These are phyloP conservation scores for Tolypocladium amazonense DNA, from an alignment of 2,329 filamentous ascomycete species.

Conservation along the genomic window DNA sequence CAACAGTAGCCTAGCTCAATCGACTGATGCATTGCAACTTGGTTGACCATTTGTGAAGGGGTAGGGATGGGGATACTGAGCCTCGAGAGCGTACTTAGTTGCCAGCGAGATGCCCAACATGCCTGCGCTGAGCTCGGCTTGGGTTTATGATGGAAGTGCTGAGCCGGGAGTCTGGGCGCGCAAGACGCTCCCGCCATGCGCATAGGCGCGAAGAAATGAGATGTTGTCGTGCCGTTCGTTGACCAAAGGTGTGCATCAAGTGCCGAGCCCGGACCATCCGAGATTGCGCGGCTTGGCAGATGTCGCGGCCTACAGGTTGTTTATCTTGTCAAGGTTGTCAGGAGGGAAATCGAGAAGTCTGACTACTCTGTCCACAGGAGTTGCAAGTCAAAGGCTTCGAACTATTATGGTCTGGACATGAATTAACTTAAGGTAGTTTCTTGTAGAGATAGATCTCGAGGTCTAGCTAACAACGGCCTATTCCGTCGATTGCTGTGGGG, in stretches of 20 bases:
- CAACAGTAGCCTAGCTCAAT: background rate
- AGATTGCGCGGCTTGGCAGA: background rate
- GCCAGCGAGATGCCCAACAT: background rate
- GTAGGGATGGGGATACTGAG: too few relatives aligned
- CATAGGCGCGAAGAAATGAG: too few relatives aligned
- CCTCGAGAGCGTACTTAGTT: background rate
- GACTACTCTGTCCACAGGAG: too few relatives aligned
- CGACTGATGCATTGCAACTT: background rate
- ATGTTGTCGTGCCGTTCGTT: background rate
- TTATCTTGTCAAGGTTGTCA: background rate
- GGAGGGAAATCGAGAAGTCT: too few relatives aligned
- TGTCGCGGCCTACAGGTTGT: background rate
- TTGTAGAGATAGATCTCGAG: too few relatives aligned
- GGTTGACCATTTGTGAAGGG: background rate
- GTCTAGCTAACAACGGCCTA: background rate
- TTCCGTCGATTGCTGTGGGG: background rate
- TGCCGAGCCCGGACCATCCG: background rate
- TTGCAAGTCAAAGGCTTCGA: too few relatives aligned
- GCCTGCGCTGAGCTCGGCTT: too few relatives aligned
- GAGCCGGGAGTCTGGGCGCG: too few relatives aligned
- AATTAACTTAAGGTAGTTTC: too few relatives aligned
- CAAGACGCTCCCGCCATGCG: too few relatives aligned
- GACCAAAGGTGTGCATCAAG: background rate
- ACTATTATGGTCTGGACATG: too few relatives aligned
- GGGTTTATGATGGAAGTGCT: too few relatives aligned